These are phyloP conservation scores for Helicostylum pulchrum DNA, from an alignment of 192 early-diverging fungal species.

Conservation along the genomic window DNA sequence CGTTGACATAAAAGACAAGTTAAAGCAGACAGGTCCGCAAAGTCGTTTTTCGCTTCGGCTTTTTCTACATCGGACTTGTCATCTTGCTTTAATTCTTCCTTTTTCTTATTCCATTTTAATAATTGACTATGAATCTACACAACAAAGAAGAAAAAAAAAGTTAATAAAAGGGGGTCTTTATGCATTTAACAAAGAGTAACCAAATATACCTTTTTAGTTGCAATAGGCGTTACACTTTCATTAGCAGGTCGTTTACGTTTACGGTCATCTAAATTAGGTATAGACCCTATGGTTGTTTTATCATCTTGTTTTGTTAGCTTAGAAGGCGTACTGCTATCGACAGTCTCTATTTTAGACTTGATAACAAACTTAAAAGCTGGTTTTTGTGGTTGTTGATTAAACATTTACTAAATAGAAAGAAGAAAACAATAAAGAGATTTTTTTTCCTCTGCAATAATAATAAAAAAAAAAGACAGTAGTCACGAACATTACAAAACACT, in stretches of 20 bases:
- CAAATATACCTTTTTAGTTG: background rate
- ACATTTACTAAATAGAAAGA: background rate
- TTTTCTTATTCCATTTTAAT: conserved; percentile 23
- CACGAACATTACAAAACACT: no score
- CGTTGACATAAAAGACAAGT: conserved; percentile 61
- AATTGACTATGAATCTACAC: conserved; percentile 26
- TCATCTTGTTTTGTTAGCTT: background rate
- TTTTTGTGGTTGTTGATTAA: conserved; percentile 11
- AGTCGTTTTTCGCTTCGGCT: background rate
- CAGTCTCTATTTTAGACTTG: conserved; percentile 2
- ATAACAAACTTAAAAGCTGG: conserved; percentile 22
- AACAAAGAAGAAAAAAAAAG: background rate
- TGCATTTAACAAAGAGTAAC: no score
- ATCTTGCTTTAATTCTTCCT: conserved; percentile 14
- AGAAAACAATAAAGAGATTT: background rate
- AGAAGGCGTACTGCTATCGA: background rate
- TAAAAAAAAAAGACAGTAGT: background rate
- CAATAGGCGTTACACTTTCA: background rate
- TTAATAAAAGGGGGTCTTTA: background rate
- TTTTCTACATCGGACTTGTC: background rate
- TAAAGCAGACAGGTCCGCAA: background rate
- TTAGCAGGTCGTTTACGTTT: conserved; percentile 22
- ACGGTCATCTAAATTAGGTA: conserved; percentile 3
- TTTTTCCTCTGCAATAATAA: background rate
- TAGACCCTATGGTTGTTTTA: background rate